Conservation (phyloP, 345 rosid species). For the Bretschneidera sinensis region DNA sequence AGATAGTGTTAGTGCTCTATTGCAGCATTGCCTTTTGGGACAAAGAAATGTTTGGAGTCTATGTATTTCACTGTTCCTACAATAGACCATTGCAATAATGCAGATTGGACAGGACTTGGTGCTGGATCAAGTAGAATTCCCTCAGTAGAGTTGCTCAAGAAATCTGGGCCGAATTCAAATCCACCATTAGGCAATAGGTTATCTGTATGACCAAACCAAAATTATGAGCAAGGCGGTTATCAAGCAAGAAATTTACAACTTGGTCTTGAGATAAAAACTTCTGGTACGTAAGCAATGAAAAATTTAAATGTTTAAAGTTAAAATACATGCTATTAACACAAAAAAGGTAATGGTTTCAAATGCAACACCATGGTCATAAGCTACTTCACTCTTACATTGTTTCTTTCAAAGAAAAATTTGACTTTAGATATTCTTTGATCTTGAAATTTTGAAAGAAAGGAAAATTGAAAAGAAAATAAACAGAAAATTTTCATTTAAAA, state of each 20-base stretch:
- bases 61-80: conserved; percentile 51
- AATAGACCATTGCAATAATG: conserved; percentile 45
- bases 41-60: conserved; percentile 43
- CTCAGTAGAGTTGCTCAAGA: conserved; percentile 37
- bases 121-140: conserved; percentile 46
- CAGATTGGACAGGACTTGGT: conserved; percentile 39
- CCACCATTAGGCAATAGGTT: conserved; percentile 50
- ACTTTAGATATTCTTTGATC: too few species aligned
- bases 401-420: too few species aligned
- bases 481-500: too few species aligned
- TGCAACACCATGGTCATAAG: too few species aligned
- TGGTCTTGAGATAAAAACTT: too few species aligned
- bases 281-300: too few species aligned
- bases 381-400: too few species aligned
- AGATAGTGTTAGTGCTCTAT: conserved; percentile 35
- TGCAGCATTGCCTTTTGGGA: conserved; percentile 59
- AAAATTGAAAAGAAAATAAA: too few species aligned
- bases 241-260: background rate
- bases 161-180: conserved; percentile 56
- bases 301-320: too few species aligned
- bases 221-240: conserved; percentile 1
- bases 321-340: too few species aligned
- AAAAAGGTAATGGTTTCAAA: too few species aligned
- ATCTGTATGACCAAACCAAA: conserved; percentile 21
- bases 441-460: too few species aligned